A percentile compares a stretch with the other conserved stretches of the same genome.
phyloP scores from a whole-genome alignment of 2,329 filamentous ascomycete species.

The Beauveria sp. region DNA sequence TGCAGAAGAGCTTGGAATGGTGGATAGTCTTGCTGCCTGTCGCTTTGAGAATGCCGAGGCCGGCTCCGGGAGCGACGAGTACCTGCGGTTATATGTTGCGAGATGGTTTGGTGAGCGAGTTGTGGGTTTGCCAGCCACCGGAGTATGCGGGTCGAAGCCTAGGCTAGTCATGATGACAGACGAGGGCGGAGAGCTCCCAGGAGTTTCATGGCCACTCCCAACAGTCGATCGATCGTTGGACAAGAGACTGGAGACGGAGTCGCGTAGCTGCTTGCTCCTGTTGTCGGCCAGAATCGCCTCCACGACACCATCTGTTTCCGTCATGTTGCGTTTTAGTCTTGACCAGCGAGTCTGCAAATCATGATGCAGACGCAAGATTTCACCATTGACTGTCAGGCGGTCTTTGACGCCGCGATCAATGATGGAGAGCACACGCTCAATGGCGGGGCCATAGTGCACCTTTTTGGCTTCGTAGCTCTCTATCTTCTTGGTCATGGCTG shows the following conservation, averaged over 20 bases:
- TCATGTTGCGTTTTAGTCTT: conserved; percentile 66
- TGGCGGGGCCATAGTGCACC: conserved; percentile 85
- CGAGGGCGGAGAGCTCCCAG: conserved; percentile 58
- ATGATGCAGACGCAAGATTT: conserved; percentile 77
- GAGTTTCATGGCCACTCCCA: conserved; percentile 63
- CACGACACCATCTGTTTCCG: conserved; percentile 64
- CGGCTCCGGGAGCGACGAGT: conserved; percentile 41
- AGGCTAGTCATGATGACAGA: conserved; percentile 53
- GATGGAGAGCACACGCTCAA: conserved; percentile 82
- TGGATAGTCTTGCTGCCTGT: conserved; percentile 36
- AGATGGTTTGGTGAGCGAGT: conserved; percentile 40
- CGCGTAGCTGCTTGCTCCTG: conserved; percentile 69
- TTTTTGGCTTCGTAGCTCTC: conserved; percentile 95
- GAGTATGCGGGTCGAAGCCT: conserved; percentile 41
- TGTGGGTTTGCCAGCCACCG: conserved; percentile 38
- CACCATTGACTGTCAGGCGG: conserved; percentile 91
- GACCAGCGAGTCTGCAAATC: conserved; percentile 83
- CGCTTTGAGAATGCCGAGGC: conserved; percentile 33
- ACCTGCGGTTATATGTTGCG: conserved; percentile 37
- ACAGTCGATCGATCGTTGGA: conserved; percentile 70
- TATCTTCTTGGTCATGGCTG: conserved; percentile 69
- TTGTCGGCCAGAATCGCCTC: conserved; percentile 62
- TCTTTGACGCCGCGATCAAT: conserved; percentile 95
- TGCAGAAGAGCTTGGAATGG: conserved; percentile 41
- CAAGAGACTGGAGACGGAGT: conserved; percentile 88